A percentile compares a stretch with the other conserved stretches of the same genome.
Evolutionary conservation across 2,329 filamentous ascomycete genomes (phyloP).

Genomic region (Scorias spongiosa): DNA sequence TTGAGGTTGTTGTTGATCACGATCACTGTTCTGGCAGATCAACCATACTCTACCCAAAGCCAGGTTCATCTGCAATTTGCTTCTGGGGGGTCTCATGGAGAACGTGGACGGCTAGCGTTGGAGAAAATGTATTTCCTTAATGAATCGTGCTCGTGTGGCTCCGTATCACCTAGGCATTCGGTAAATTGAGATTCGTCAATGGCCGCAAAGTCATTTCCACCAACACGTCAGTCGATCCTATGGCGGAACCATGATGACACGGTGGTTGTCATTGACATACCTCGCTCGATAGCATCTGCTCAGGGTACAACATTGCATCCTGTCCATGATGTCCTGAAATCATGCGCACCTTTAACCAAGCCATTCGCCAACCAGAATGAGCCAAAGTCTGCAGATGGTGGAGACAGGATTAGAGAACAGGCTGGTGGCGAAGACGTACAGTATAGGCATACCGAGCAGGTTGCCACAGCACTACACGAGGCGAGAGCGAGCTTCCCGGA

Average conservation of each 20-base stretch:
- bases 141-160: no score
- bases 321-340: slow-evolving; percentile 29
- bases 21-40: no score
- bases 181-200: no score
- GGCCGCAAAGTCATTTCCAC: no score
- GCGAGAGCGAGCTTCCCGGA: slow-evolving; percentile 11
- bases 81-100: no score
- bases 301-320: slow-evolving; percentile 36
- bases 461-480: slow-evolving; percentile 25
- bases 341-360: slow-evolving; percentile 26
- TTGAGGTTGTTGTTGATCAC: no score
- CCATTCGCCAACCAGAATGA: slow-evolving; percentile 40
- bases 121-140: no score
- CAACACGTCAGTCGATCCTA: slow-evolving; percentile 26
- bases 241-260: slow-evolving; percentile 37
- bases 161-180: no score
- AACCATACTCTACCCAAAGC: no score
- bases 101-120: no score
- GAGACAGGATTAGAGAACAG: slow-evolving; percentile 25
- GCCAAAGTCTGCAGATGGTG: slow-evolving; percentile 33
- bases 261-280: slow-evolving; percentile 51
- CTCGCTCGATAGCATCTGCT: slow-evolving; percentile 50
- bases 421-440: slow-evolving; percentile 17
- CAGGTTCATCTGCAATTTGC: no score
- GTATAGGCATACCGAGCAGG: slow-evolving; percentile 22